Evolutionary conservation across 345 rosid species (phyloP).

Genomic region (Limnanthes douglasii): DNA sequence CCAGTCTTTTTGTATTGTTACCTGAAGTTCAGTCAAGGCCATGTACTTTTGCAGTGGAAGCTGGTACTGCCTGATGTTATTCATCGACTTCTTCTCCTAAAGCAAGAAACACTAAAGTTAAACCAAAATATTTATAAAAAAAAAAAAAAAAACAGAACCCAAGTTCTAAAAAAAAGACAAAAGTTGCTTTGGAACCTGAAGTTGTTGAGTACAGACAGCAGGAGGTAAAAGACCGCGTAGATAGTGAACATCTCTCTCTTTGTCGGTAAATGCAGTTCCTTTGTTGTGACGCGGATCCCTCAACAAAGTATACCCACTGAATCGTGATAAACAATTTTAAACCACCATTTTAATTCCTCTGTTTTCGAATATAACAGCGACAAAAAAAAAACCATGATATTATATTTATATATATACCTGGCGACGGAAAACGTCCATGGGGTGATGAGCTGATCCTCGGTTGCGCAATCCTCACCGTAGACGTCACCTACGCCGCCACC

Average conservation of each 20-base stretch:
- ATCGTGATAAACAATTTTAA: background rate
- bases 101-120: background rate
- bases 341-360: background rate
- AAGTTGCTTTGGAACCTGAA: conserved; percentile 30
- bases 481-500: conserved; percentile 69
- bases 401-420: conserved; percentile 18
- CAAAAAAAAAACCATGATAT: background rate
- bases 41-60: conserved; percentile 69
- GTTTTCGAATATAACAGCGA: background rate
- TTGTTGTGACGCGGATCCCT: conserved; percentile 88
- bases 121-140: background rate
- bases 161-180: background rate
- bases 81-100: conserved; percentile 70
- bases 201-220: conserved; percentile 40
- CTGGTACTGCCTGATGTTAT: conserved; percentile 48
- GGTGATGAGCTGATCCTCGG: conserved; percentile 65
- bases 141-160: background rate
- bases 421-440: conserved; percentile 88
- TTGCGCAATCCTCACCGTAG: conserved; percentile 74
- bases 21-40: conserved; percentile 93
- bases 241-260: conserved; percentile 82
- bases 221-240: conserved; percentile 88
- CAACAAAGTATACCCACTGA: conserved; percentile 69
- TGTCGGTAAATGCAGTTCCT: conserved; percentile 79
- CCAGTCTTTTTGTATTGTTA: no score